Percentiles rank a stretch among this genome's conserved stretches.
phyloP scores from a whole-genome alignment of 225 moss, liverwort and hornwort species.

The Thuidium tamariscinum region DNA sequence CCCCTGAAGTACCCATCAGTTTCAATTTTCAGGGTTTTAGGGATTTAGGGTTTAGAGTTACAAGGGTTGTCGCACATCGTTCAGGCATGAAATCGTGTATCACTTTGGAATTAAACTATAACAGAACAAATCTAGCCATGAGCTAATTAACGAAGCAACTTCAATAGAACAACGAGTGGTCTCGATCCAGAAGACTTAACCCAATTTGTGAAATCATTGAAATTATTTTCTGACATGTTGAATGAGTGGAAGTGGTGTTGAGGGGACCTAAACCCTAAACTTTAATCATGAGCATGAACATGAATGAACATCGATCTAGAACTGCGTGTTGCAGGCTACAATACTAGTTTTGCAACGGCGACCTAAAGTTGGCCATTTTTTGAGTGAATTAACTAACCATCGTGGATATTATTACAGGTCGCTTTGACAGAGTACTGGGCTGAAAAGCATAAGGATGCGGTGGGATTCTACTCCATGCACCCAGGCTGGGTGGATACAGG shows the following conservation, averaged over 20 bases:
- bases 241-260: background rate
- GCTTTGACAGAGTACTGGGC: conserved; percentile 70
- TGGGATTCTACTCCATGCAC: conserved; percentile 72
- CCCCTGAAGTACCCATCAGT: background rate
- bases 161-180: background rate
- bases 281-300: background rate
- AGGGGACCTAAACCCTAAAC: background rate
- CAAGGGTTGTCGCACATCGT: background rate
- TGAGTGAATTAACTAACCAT: background rate
- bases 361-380: background rate
- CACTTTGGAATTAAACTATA: background rate
- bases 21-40: background rate
- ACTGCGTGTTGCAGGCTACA: background rate
- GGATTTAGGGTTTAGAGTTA: no score
- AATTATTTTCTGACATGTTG: background rate
- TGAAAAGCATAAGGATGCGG: conserved; percentile 29
- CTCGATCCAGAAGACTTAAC: background rate
- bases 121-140: background rate
- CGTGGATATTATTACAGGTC: conserved; percentile 15
- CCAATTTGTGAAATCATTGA: background rate
- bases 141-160: background rate
- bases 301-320: background rate
- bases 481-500: conserved; percentile 69
- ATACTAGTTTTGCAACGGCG: background rate
- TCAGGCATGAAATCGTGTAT: background rate